phyloP scores from a whole-genome alignment of 345 rosid species.

The Ceriops zippeliana region DNA sequence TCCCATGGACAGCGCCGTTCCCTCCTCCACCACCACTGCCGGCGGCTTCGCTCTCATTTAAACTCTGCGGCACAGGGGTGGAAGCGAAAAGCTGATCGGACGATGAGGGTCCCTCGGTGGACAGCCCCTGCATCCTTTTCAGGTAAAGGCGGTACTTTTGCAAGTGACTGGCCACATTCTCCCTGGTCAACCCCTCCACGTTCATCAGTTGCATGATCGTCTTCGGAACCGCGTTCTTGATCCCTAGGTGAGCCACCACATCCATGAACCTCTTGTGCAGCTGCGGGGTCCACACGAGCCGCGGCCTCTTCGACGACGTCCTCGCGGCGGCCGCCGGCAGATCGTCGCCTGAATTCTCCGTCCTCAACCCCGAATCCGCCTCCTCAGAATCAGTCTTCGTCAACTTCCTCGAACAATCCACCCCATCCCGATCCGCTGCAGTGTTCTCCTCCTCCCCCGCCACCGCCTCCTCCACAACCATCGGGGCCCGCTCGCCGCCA shows the following conservation, averaged over 20 bases:
- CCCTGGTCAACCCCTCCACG: slow-evolving; percentile 89
- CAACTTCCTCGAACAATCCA: slow-evolving; percentile 54
- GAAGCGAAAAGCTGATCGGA: slow-evolving; percentile 80
- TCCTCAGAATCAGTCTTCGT: slow-evolving; percentile 66
- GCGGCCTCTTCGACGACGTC: slow-evolving; percentile 61
- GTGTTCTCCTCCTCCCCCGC: slow-evolving; percentile 44
- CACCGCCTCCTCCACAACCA: slow-evolving; percentile 42
- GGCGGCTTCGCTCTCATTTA: slow-evolving; percentile 33
- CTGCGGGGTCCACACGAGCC: slow-evolving; percentile 98
- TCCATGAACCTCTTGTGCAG: slow-evolving; percentile 95
- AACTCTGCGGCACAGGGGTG: slow-evolving; percentile 66
- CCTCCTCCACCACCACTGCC: slow-evolving; percentile 1
- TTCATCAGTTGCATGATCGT: slow-evolving; percentile 98
- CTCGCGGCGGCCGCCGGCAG: slow-evolving; percentile 31
- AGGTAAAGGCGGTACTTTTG: slow-evolving; percentile 88
- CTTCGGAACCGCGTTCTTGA: slow-evolving; percentile 92
- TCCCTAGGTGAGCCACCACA: slow-evolving; percentile 79
- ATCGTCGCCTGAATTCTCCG: slow-evolving; percentile 52
- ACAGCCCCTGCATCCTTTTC: slow-evolving; percentile 82
- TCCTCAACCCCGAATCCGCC: slow-evolving; percentile 64
- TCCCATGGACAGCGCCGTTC: slow-evolving; percentile 4
- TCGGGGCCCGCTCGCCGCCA: slow-evolving; percentile 9
- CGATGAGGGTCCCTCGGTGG: slow-evolving; percentile 58
- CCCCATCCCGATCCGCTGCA: slow-evolving; percentile 41
- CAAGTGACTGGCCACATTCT: slow-evolving; percentile 90